Conservation (phyloP, 2,329 filamentous ascomycete species). For the Penicillium capsulatum region DNA sequence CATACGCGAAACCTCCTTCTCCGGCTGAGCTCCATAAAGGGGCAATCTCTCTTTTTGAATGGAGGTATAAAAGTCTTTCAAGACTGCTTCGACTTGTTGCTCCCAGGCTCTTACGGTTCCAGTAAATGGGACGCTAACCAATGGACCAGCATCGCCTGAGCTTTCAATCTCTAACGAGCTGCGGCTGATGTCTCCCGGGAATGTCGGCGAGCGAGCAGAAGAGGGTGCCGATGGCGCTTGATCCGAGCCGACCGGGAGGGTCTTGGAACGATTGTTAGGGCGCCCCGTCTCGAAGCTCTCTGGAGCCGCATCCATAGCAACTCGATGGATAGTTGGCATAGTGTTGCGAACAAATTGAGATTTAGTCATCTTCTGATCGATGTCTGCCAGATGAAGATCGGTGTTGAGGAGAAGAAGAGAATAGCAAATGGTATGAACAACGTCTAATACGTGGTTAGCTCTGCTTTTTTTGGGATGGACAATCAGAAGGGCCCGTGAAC, state of each 20-base stretch:
- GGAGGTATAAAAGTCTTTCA: slow-evolving; percentile 87
- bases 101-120: slow-evolving; percentile 80
- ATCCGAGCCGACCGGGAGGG: slow-evolving; percentile 42
- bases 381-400: slow-evolving; percentile 90
- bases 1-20: slow-evolving; percentile 36
- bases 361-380: slow-evolving; percentile 93
- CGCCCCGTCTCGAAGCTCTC: slow-evolving; percentile 59
- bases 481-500: slow-evolving; percentile 26
- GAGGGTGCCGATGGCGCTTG: slow-evolving; percentile 14
- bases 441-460: slow-evolving; percentile 56
- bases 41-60: slow-evolving; percentile 85
- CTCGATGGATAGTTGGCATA: slow-evolving; percentile 78
- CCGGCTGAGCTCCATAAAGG: slow-evolving; percentile 65
- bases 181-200: slow-evolving; percentile 15
- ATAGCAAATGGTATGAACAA: slow-evolving; percentile 96
- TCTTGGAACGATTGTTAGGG: slow-evolving; percentile 24
- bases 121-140: slow-evolving; percentile 72
- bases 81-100: slow-evolving; percentile 77
- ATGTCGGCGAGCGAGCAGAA: slow-evolving; percentile 19
- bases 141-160: slow-evolving; percentile 53
- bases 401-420: slow-evolving; percentile 94
- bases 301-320: slow-evolving; percentile 67
- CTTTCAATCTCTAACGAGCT: slow-evolving; percentile 18
- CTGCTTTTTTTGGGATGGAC: not conserved
- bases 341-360: slow-evolving; percentile 96